Percentiles rank a stretch among this genome's conserved stretches.
Conservation (phyloP, 1,139 yeast genomes). For the Meyerozyma carpophila region DNA sequence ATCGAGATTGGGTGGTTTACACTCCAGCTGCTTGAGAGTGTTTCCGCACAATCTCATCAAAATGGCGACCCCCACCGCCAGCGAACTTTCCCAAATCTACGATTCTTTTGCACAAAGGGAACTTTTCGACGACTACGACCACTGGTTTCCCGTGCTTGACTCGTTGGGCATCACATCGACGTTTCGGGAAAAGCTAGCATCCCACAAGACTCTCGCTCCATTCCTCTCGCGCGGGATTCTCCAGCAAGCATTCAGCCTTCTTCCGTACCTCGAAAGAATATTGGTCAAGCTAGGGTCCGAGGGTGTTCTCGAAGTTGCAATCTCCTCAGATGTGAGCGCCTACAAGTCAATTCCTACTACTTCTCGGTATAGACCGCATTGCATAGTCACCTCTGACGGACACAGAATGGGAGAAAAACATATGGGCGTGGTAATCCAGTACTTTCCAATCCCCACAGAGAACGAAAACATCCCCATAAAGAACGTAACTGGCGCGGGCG, state of each 20-base stretch:
- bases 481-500: constrained; percentile 73
- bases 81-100: constrained; percentile 55
- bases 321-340: constrained; percentile 23
- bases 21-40: constrained; percentile 12
- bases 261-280: constrained; percentile 70
- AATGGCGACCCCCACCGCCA: constrained; percentile 63
- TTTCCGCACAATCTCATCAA: constrained; percentile 29
- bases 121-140: constrained; percentile 52
- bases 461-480: constrained; percentile 26
- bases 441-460: constrained; percentile 47
- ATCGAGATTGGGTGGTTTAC: constrained; percentile 23
- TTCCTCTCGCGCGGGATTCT: constrained; percentile 47
- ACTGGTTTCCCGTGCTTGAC: constrained; percentile 76
- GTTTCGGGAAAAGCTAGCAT: constrained; percentile 37
- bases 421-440: constrained; percentile 57
- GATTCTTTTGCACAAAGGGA: constrained; percentile 42
- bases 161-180: constrained; percentile 46
- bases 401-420: constrained; percentile 11
- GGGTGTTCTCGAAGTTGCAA: constrained; percentile 51
- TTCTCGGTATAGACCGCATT: constrained; percentile 24
- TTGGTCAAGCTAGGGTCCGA: constrained; percentile 61
- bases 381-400: constrained; percentile 13
- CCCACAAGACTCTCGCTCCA: constrained; percentile 14
- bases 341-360: constrained; percentile 33
- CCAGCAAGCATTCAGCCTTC: constrained; percentile 63